These are phyloP conservation scores for Candida stauntonica DNA, from an alignment of 805 yeast genomes.

Conservation along the genomic window DNA sequence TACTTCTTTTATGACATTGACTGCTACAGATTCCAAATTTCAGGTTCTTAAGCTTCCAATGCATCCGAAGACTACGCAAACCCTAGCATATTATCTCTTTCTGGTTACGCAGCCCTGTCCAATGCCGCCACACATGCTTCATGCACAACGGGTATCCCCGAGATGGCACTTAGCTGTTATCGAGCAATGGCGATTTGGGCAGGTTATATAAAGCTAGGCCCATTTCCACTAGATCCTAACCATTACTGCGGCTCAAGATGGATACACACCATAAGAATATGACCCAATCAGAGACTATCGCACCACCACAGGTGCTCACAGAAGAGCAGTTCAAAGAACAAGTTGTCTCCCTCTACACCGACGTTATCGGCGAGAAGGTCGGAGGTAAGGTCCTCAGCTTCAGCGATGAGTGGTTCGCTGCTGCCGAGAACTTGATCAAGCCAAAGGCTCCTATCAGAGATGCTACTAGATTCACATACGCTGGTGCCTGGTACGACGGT, in stretches of 20 bases:
- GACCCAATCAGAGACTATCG: constrained; percentile 7
- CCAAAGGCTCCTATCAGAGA: constrained; percentile 80
- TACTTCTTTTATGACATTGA: no score
- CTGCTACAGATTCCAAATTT: no score
- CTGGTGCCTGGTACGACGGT: constrained; percentile 98
- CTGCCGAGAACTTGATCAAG: constrained; percentile 79
- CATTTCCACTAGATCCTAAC: no score
- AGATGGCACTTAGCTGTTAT: neutral
- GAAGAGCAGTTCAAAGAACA: constrained; percentile 24
- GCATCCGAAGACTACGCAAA: no score
- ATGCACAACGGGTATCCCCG: constrained; percentile 7
- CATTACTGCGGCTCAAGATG: no score
- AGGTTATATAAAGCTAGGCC: neutral
- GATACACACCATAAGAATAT: constrained; percentile 1
- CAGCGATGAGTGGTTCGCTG: constrained; percentile 96
- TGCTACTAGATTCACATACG: constrained; percentile 68
- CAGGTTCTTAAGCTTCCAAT: no score
- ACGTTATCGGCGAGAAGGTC: constrained; percentile 78
- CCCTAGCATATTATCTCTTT: no score
- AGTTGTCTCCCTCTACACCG: constrained; percentile 33
- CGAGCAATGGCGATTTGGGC: neutral
- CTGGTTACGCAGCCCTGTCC: no score
- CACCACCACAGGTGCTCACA: constrained; percentile 13
- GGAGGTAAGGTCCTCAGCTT: constrained; percentile 70
- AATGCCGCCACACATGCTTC: neutral